Conservation (phyloP, 2,329 filamentous ascomycete species). For the Cryphonectria radicalis region DNA sequence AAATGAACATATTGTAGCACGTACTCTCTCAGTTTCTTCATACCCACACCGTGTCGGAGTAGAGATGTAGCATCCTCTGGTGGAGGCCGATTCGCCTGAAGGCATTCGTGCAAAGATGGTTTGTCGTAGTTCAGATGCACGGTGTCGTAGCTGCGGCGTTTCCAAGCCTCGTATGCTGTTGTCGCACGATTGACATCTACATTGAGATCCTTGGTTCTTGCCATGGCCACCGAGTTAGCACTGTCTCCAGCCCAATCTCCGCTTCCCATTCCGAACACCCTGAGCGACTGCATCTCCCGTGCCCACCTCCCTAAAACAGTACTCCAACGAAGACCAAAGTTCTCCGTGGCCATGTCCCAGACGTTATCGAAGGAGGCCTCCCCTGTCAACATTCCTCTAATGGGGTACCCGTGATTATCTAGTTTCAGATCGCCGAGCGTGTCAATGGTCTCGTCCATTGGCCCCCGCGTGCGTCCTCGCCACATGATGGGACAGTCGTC, state of each 20-base stretch:
- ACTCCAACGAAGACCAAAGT: constrained; percentile 19
- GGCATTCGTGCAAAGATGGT: background rate
- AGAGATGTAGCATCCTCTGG: background rate
- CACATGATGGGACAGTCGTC: constrained; percentile 47
- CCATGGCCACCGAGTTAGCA: background rate
- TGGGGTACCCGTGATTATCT: constrained; percentile 14
- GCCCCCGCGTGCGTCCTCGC: constrained; percentile 1
- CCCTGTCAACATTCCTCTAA: constrained; percentile 4
- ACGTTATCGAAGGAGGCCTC: background rate
- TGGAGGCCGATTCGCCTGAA: background rate
- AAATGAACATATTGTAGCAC: constrained; percentile 21
- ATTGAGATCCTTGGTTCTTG: constrained; percentile 6
- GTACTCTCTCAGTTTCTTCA: constrained; percentile 5
- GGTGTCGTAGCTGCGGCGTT: background rate
- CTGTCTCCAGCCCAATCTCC: constrained; percentile 13
- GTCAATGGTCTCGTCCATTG: background rate
- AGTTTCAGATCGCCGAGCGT: background rate
- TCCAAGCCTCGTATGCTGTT: background rate
- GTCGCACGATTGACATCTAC: background rate
- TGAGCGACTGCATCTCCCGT: constrained; percentile 12
- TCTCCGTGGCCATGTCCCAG: background rate
- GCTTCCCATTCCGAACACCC: constrained; percentile 19
- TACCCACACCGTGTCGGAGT: constrained; percentile 4
- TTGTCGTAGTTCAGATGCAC: constrained; percentile 22
- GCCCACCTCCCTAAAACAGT: constrained; percentile 6